Conservation (phyloP, 306 rosid species). For the Herpetospermum pedunculosum region DNA sequence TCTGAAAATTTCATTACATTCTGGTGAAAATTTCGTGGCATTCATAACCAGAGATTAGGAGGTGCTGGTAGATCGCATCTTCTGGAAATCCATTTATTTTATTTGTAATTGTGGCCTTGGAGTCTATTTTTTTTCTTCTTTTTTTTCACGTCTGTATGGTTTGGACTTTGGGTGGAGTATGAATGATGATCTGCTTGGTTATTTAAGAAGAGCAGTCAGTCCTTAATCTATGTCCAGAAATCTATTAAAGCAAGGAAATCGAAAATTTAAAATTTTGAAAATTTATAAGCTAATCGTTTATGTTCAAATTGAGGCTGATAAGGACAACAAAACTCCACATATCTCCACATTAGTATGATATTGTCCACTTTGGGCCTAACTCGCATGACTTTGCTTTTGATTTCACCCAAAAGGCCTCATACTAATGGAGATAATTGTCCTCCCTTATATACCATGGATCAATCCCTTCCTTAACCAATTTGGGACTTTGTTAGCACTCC, state of each 20-base stretch:
- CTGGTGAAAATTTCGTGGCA: neutral
- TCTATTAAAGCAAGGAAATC: neutral
- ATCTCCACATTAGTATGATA: no score
- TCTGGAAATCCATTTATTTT: neutral
- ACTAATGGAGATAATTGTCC: no score
- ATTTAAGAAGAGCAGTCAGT: neutral
- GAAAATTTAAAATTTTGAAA: neutral
- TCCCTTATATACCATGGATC: no score
- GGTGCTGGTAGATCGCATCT: neutral
- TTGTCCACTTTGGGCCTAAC: no score
- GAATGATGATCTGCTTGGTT: neutral
- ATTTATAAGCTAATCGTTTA: no score
- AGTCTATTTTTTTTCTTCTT: no score
- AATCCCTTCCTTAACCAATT: no score
- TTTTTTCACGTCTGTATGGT: neutral
- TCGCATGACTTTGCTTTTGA: no score
- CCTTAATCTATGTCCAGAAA: neutral
- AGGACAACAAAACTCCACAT: no score
- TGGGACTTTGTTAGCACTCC: no score
- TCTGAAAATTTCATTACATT: neutral
- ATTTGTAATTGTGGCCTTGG: neutral
- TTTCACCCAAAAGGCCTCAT: no score
- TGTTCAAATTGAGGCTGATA: neutral
- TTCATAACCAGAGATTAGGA: neutral
- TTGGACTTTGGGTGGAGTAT: neutral